These are phyloP conservation scores for Hortaea sp. DNA, from an alignment of 2,329 filamentous ascomycete species.

Conservation along the genomic window DNA sequence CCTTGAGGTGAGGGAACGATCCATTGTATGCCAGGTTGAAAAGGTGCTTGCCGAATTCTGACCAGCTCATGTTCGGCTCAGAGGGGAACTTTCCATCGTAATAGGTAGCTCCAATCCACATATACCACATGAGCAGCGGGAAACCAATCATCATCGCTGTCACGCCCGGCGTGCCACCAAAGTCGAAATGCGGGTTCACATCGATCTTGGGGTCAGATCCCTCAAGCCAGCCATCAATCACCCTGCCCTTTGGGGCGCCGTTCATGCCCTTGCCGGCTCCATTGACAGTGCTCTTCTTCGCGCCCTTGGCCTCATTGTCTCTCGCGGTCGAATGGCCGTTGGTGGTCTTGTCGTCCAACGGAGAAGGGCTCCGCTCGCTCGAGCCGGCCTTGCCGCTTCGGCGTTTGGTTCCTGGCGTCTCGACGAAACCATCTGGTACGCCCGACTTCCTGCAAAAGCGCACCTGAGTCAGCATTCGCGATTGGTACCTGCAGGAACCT, in stretches of 20 bases:
- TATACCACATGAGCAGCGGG: slow-evolving; percentile 95
- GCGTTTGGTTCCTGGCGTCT: slow-evolving; percentile 35
- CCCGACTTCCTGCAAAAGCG: slow-evolving; percentile 25
- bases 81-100: slow-evolving; percentile 76
- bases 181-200: slow-evolving; percentile 55
- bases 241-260: slow-evolving; percentile 26
- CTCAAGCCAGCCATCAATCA: slow-evolving; percentile 29
- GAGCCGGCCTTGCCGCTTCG: slow-evolving; percentile 32
- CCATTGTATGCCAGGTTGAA: slow-evolving; percentile 65
- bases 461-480: neutral
- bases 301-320: slow-evolving; percentile 4
- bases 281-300: slow-evolving; percentile 20
- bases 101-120: slow-evolving; percentile 94
- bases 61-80: slow-evolving; percentile 38
- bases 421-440: slow-evolving; percentile 36
- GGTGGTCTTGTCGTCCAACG: slow-evolving; percentile 14
- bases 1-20: slow-evolving; percentile 70
- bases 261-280: slow-evolving; percentile 27
- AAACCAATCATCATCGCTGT: slow-evolving; percentile 82
- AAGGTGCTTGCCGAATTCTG: slow-evolving; percentile 64
- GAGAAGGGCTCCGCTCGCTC: slow-evolving; percentile 28
- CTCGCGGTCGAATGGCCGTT: slow-evolving; percentile 6
- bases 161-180: slow-evolving; percentile 77
- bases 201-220: slow-evolving; percentile 32
- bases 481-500: neutral